Conservation (phyloP, 495 filamentous ascomycete species). For the Aspergillus kassunensis region DNA sequence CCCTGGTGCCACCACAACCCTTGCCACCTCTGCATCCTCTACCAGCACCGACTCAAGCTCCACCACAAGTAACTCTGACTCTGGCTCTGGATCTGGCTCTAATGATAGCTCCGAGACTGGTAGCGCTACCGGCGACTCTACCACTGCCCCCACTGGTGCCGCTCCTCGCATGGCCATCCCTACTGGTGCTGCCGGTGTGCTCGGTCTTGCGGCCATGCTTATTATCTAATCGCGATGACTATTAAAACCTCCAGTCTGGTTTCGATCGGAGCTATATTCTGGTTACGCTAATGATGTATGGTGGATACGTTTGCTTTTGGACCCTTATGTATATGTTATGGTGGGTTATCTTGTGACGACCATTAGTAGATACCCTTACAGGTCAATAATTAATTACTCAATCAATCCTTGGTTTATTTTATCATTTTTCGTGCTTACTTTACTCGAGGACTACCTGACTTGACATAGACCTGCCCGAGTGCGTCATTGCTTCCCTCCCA, state of each 20-base stretch:
- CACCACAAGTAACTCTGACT: constrained; percentile 8
- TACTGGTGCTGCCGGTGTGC: constrained; percentile 33
- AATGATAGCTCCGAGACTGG: too few relatives aligned
- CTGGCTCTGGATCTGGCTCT: constrained; percentile 3
- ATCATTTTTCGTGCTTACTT: not conserved
- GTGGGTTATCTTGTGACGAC: constrained; percentile 4
- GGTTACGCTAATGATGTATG: constrained; percentile 2
- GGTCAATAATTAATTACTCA: constrained; percentile 2
- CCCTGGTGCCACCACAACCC: not conserved
- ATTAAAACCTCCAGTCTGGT: not conserved
- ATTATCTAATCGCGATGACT: constrained; percentile 29
- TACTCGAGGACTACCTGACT: too few relatives aligned
- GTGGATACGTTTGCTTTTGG: not conserved
- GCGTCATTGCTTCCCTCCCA: too few relatives aligned
- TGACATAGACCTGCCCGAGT: too few relatives aligned
- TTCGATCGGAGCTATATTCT: not conserved
- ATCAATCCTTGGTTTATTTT: not conserved
- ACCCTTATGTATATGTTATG: constrained; percentile 8
- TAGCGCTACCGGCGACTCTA: not conserved
- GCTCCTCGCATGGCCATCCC: constrained; percentile 34
- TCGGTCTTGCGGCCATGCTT: constrained; percentile 39
- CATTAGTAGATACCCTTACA: not conserved
- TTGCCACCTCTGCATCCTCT: not conserved
- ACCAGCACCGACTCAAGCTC: not conserved
- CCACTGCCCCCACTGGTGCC: constrained; percentile 21